These are phyloP conservation scores for Podila horticola DNA, from an alignment of 192 early-diverging fungal genomes.

Conservation along the genomic window DNA sequence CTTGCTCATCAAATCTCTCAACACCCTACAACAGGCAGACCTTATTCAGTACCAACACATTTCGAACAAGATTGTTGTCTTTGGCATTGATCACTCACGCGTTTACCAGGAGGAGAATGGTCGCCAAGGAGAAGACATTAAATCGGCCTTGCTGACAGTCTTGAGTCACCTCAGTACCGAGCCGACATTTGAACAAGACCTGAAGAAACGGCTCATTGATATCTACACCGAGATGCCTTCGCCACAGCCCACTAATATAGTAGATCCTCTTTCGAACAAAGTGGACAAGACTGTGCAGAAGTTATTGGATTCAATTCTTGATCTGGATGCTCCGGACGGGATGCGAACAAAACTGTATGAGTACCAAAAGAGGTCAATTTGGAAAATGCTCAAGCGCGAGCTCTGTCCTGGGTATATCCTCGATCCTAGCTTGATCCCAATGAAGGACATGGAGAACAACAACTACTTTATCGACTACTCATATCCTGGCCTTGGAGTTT, in stretches of 20 bases:
- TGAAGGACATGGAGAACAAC: conserved; percentile 42
- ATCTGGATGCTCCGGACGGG: conserved; percentile 27
- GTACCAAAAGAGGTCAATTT: conserved; percentile 74
- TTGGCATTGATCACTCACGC: too few relatives aligned
- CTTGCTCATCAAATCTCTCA: too few relatives aligned
- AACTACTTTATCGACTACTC: conserved; percentile 47
- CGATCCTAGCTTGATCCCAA: conserved; percentile 54
- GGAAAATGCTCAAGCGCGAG: conserved; percentile 79
- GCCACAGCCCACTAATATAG: neutral
- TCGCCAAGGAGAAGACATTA: too few relatives aligned
- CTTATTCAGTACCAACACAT: too few relatives aligned
- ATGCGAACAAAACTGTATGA: conserved; percentile 63
- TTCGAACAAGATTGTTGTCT: too few relatives aligned
- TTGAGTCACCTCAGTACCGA: too few relatives aligned
- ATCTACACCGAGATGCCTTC: conserved; percentile 43
- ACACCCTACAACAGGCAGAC: too few relatives aligned
- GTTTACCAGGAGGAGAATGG: too few relatives aligned
- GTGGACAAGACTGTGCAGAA: neutral
- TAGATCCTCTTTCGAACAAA: neutral
- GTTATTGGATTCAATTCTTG: conserved; percentile 6
- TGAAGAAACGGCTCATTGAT: conserved; percentile 8
- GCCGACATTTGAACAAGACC: neutral
- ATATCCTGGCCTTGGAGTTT: conserved; percentile 10
- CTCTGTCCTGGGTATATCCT: conserved; percentile 64
- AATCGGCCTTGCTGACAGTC: too few relatives aligned